phyloP scores from a whole-genome alignment of 2,329 filamentous ascomycete species.

The Diaporthe ampelina region DNA sequence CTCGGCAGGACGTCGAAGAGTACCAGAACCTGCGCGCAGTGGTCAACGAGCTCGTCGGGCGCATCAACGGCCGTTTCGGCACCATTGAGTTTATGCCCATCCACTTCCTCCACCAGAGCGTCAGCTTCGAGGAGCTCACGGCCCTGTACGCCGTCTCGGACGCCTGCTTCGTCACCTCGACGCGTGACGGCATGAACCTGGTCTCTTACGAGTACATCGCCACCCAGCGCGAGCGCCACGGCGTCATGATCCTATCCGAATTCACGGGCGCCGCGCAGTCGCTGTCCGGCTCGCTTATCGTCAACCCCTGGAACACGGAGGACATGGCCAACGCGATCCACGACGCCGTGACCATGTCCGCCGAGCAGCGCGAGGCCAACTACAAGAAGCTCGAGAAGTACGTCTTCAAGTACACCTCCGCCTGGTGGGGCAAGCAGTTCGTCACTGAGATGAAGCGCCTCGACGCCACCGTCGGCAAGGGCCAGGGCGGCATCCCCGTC shows the following conservation, averaged over 20 bases:
- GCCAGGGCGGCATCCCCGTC: conserved; percentile 43
- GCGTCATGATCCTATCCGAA: conserved; percentile 94
- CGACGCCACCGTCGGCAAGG: conserved; percentile 47
- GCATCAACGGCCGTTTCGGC: conserved; percentile 97
- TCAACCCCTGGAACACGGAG: conserved; percentile 99
- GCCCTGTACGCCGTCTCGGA: conserved; percentile 94
- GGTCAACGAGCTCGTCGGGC: conserved; percentile 95
- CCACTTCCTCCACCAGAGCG: conserved; percentile 97
- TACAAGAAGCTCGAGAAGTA: conserved; percentile 95
- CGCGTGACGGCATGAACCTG: conserved; percentile 98
- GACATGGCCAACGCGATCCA: conserved; percentile 94
- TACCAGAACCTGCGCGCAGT: conserved; percentile 97
- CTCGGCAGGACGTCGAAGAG: conserved; percentile 95
- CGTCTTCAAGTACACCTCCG: conserved; percentile 96
- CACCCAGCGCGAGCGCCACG: conserved; percentile 89
- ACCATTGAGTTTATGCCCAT: conserved; percentile 99
- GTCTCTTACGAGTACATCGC: conserved; percentile 99
- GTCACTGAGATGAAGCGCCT: conserved; percentile 82
- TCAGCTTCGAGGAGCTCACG: conserved; percentile 94
- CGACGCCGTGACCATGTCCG: conserved; percentile 95
- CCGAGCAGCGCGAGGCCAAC: conserved; percentile 87
- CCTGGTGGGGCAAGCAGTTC: conserved; percentile 97
- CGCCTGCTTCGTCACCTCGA: conserved; percentile 92
- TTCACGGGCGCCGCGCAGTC: conserved; percentile 97
- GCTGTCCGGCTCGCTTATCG: conserved; percentile 91